A percentile compares a stretch with the other conserved stretches of the same genome.
Conservation (phyloP, 805 yeast genomes). For the Wickerhamiella alocasiicola region DNA sequence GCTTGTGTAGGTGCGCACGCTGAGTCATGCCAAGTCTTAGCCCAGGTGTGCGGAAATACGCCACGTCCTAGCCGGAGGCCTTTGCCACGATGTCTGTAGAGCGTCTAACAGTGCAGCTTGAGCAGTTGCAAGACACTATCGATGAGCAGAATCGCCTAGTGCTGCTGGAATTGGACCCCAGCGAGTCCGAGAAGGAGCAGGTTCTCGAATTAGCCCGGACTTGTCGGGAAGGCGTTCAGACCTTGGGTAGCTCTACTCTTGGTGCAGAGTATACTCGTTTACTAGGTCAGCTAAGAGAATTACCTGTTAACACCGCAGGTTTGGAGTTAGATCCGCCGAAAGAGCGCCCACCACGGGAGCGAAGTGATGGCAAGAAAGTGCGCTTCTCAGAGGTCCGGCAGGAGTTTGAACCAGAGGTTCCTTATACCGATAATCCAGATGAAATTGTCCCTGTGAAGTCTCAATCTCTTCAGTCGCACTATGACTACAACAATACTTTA, state of each 20-base stretch:
- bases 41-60: no score
- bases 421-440: constrained; percentile 1
- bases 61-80: no score
- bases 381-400: constrained; percentile 10
- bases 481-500: constrained; percentile 17
- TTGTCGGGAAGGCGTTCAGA: constrained; percentile 8
- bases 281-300: constrained; percentile 1
- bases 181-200: constrained; percentile 18
- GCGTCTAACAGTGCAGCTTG: constrained; percentile 18
- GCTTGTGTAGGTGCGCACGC: no score
- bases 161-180: constrained; percentile 21
- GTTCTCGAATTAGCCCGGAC: constrained; percentile 13
- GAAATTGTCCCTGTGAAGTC: no score
- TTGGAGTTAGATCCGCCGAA: constrained; percentile 1
- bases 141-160: constrained; percentile 20
- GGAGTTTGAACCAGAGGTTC: constrained; percentile 7
- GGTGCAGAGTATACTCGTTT: constrained; percentile 9
- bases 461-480: constrained; percentile 9
- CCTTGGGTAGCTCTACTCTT: constrained; percentile 1
- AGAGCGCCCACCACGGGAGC: not conserved
- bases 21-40: no score
- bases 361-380: constrained; percentile 1
- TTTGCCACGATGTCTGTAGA: constrained; percentile 6
- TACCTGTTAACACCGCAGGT: not conserved
- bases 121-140: constrained; percentile 18